Evolutionary conservation across 2,329 filamentous ascomycete species (phyloP), one percentile per base, ranked within the genome.

Genomic region (Penicillium sp.): DNA sequence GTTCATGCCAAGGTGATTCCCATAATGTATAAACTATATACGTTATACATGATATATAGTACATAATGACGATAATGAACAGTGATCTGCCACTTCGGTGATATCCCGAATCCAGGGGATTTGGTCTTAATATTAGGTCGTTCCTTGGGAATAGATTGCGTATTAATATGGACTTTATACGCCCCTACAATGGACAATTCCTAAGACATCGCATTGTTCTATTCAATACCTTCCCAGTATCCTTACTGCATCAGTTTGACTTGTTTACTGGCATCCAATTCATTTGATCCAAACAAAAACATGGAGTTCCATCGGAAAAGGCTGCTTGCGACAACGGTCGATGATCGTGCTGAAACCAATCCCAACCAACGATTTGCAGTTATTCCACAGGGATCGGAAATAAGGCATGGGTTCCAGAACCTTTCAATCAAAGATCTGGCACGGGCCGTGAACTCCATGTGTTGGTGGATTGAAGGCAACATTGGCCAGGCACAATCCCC

Each of bases 381-480:
- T 15, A 46, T 56, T 26, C 52, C 55, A 3, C 24, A 40, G 40
- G 53, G 57, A 12, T 15, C 41, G 9, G 40, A 59, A 24, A 22
- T 59, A 12, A 45, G 49, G 13, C 38, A 59, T 53, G 59, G 58
- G 1, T 61, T 61, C 43, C 51, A 45, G 24, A 43, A 50, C 5
- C 2, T 61, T 32, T 49, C 55, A 1, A 54, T 61, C 34, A 48
- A 53, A 21, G 52, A 55, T 10, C 29, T 62, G 6, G 47, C 55
- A 28, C 49, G 33, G 6, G 53, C 51, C 1, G 58, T 61, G n/a
- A 57, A 60, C 41, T 51, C 31, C 32, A 43, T 56, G 34, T 52
- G 49, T 9, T 57, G 56, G 54, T 61, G 57, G 57, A 59, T 61
- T 39, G 57, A 61, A 31, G 33, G 37, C 3, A 49, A n/a, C 1